Evolutionary conservation across 164 flowering plant genomes (phyloP), one percentile per base, ranked within the genome.

Genomic region (Magnolia sinica): DNA sequence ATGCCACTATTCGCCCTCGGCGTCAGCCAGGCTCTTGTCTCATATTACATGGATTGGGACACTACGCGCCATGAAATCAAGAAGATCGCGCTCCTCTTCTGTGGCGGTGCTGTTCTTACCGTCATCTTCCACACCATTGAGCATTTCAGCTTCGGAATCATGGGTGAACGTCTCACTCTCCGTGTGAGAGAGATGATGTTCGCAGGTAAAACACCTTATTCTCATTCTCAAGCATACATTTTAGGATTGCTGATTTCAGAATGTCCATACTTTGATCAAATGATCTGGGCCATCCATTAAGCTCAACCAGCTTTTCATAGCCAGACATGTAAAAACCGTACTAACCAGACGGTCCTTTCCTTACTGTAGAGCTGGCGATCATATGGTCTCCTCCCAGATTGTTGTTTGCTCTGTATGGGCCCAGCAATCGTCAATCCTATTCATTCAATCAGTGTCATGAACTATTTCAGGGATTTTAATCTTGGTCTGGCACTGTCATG

Each of bases 1-100:
- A 92, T 96, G 96, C 99, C 99, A 4, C 89, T 96, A 29, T 94
- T 94, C 75, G 98, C 99, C 23, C 96, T 96, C 24, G 99, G 99
- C 1, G 91, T 96, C 61, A 87, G 94, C 55, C 91, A 96, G 65
- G 97, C 98, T 71, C 93, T 96, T 29, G 97, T 96, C 20, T 78
- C 98, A 31, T 94, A 80, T 73, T 96, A 96, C 88, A 88, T 89
- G 91, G 97, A 87, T 50, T 96, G 99, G 99, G 98, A 91, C 11
- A 90, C 95, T 20, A 92, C 97, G 29, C 76, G 76, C 0, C 85
- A 61, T 11, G 93, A 93, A 81, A 79, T 96, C 27, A 91, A 76
- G 84, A 92, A 90, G 86, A 92, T 96, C 61, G 78, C 91, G 0
- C 58, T 89, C 76, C 88, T 96, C 73, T 94, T 96, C 79, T 82